phyloP scores from a whole-genome alignment of 305 asterid species.

The Euphrasia arctica region DNA sequence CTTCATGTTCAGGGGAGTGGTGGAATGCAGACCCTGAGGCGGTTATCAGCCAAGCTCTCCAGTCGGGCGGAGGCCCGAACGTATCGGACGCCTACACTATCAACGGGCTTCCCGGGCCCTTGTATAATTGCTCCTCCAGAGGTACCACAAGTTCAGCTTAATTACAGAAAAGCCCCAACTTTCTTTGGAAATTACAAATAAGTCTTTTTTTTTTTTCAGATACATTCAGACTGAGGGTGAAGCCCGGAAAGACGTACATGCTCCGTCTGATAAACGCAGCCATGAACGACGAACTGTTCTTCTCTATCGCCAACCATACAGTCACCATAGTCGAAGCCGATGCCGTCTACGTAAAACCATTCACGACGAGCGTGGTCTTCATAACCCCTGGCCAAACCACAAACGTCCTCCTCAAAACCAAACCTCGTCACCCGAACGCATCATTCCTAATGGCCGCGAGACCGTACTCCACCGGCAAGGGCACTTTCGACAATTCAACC shows the following conservation, averaged over 20 bases:
- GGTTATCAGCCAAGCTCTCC: constrained; percentile 45
- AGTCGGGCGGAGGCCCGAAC: constrained; percentile 19
- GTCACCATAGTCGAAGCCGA: constrained; percentile 49
- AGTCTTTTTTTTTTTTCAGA: constrained; percentile 26
- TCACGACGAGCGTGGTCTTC: constrained; percentile 35
- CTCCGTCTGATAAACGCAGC: constrained; percentile 49
- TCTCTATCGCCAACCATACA: constrained; percentile 44
- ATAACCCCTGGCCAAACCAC: constrained; percentile 56
- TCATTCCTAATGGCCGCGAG: constrained; percentile 43
- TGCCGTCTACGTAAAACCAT: constrained; percentile 53
- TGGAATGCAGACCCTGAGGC: constrained; percentile 54
- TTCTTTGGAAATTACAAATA: neutral
- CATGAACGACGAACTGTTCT: constrained; percentile 52
- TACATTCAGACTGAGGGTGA: constrained; percentile 40
- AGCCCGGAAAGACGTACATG: constrained; percentile 45
- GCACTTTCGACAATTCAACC: constrained; percentile 56
- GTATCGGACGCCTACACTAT: constrained; percentile 52
- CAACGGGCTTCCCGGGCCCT: constrained; percentile 61
- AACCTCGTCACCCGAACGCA: neutral
- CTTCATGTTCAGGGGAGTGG: constrained; percentile 41
- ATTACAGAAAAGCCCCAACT: neutral
- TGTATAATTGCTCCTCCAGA: constrained; percentile 50
- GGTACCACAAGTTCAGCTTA: constrained; percentile 20
- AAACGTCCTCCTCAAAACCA: constrained; percentile 41
- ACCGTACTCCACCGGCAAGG: constrained; percentile 55